These are phyloP conservation scores for Macrocybe gigantea DNA, from an alignment of 768 basidiomycete species.

Conservation along the genomic window DNA sequence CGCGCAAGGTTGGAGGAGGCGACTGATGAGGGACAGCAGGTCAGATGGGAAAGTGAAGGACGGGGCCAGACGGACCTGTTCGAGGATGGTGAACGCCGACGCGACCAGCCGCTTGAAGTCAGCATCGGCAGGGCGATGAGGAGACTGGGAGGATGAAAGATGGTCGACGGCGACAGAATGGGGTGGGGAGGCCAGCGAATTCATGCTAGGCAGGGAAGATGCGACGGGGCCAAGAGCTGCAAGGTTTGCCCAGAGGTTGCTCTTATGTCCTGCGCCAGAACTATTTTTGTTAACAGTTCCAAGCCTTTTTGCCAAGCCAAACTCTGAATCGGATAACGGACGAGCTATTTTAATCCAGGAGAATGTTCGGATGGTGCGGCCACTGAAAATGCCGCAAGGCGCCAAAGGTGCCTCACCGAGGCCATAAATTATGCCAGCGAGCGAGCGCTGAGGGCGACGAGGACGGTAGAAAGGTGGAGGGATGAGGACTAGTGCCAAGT, in stretches of 20 bases:
- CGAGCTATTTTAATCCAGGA: slow-evolving; percentile 33
- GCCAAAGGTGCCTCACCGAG: background rate
- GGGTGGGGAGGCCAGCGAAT: slow-evolving; percentile 24
- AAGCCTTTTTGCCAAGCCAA: slow-evolving; percentile 44
- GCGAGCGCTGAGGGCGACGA: background rate
- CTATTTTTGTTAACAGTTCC: slow-evolving; percentile 39
- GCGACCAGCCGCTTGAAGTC: slow-evolving; percentile 30
- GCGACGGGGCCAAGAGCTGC: slow-evolving; percentile 33
- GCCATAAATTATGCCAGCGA: background rate
- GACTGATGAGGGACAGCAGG: slow-evolving; percentile 32
- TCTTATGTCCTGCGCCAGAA: slow-evolving; percentile 37
- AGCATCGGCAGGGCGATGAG: slow-evolving; percentile 19
- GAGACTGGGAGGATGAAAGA: slow-evolving; percentile 18
- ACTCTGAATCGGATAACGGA: slow-evolving; percentile 7
- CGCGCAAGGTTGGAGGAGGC: slow-evolving; percentile 76
- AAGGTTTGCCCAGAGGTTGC: slow-evolving; percentile 29
- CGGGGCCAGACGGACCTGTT: slow-evolving; percentile 29
- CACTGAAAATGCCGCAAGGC: too few relatives aligned
- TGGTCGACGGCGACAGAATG: slow-evolving; percentile 19
- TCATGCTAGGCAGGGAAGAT: slow-evolving; percentile 27
- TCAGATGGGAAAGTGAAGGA: slow-evolving; percentile 14
- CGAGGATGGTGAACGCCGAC: slow-evolving; percentile 32
- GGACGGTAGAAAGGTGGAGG: background rate
- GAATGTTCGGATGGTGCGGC: slow-evolving; percentile 6
- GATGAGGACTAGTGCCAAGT: background rate